phyloP scores from a whole-genome alignment of 495 filamentous ascomycete species.

The Tuber calosporum region DNA sequence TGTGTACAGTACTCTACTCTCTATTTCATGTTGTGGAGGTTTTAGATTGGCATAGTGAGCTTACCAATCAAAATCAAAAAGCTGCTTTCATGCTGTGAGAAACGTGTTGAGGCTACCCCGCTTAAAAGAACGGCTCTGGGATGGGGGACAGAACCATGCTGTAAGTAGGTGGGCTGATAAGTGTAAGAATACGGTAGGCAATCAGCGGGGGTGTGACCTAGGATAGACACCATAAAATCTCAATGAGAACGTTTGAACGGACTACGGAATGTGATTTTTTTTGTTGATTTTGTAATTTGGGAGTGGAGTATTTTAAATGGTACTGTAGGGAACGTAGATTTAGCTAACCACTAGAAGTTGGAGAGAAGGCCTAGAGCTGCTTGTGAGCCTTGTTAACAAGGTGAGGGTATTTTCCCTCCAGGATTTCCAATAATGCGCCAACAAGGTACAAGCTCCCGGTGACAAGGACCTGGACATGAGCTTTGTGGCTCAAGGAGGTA shows the following conservation, averaged over 20 bases:
- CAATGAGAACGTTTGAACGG: not conserved
- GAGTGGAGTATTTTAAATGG: not conserved
- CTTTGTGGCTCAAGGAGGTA: slow-evolving; percentile 10
- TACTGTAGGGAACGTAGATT: not conserved
- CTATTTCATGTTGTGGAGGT: not conserved
- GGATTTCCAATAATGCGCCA: slow-evolving; percentile 66
- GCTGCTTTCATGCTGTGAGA: not conserved
- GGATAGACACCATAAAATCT: not conserved
- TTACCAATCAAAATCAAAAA: not conserved
- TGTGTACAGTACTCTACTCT: no score
- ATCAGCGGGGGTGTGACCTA: not conserved
- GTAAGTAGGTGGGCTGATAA: not conserved
- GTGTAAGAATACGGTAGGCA: not conserved
- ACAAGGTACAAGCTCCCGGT: slow-evolving; percentile 90
- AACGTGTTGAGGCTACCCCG: not conserved
- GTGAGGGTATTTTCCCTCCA: slow-evolving; percentile 47
- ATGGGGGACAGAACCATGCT: not conserved
- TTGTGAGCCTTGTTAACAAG: not conserved
- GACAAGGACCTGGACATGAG: slow-evolving; percentile 47
- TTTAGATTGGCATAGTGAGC: not conserved
- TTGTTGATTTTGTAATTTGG: not conserved
- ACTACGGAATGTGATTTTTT: not conserved
- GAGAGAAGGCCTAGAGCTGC: not conserved
- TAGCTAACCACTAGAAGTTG: not conserved
- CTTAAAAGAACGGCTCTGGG: not conserved